A percentile compares a stretch with the other conserved stretches of the same genome.
These are phyloP conservation scores for Globisporangium iwayamae DNA, from an alignment of 352 stramenopile species.

Conservation along the genomic window DNA sequence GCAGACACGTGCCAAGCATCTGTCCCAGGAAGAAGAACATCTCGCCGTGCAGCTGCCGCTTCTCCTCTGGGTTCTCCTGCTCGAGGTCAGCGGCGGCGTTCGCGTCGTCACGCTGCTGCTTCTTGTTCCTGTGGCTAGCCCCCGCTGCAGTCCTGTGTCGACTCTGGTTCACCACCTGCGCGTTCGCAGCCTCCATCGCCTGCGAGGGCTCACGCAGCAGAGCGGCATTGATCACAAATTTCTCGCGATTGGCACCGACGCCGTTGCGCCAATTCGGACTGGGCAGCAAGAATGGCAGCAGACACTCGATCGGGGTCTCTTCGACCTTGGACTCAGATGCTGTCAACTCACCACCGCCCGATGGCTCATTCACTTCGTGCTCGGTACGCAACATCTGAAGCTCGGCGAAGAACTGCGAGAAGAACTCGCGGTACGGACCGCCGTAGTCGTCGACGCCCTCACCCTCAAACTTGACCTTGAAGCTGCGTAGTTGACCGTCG, in stretches of 20 bases:
- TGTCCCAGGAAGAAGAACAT: constrained; percentile 91
- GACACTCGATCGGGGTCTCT: constrained; percentile 30
- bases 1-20: constrained; percentile 85
- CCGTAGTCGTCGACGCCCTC: constrained; percentile 94
- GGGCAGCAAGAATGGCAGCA: constrained; percentile 84
- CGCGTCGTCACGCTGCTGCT: neutral
- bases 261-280: constrained; percentile 86
- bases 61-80: constrained; percentile 39
- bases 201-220: constrained; percentile 15
- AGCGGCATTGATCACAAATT: constrained; percentile 76
- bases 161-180: neutral
- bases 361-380: constrained; percentile 6
- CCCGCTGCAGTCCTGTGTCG: neutral
- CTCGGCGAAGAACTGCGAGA: constrained; percentile 81
- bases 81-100: constrained; percentile 1
- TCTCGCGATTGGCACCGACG: constrained; percentile 74
- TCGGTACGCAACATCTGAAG: constrained; percentile 41
- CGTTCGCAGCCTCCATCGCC: neutral
- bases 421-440: constrained; percentile 92
- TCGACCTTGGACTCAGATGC: constrained; percentile 9
- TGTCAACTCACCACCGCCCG: neutral
- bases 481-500: constrained; percentile 85
- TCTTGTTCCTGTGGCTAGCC: neutral
- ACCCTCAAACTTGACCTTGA: constrained; percentile 94
- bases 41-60: constrained; percentile 61